Evolutionary conservation across 805 yeast genomes (phyloP).

Genomic region (Suhomyces emberorum): DNA sequence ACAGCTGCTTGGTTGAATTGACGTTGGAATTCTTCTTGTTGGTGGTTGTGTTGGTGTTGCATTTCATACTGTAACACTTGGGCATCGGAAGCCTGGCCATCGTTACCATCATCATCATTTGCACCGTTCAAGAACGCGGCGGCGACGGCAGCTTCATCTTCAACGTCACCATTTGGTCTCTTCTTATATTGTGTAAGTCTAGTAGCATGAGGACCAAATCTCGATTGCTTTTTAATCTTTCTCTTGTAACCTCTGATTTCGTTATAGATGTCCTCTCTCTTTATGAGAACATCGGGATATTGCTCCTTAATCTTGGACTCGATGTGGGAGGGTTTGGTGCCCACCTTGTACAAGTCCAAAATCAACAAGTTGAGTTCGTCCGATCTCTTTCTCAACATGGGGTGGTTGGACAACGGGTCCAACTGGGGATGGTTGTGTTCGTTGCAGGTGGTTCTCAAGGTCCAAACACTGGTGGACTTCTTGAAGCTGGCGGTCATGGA

Average conservation of each 20-base stretch:
- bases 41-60: constrained; percentile 19
- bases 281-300: constrained; percentile 51
- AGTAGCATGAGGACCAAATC: constrained; percentile 19
- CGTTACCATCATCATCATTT: constrained; percentile 15
- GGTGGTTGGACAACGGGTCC: constrained; percentile 53
- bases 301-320: constrained; percentile 50
- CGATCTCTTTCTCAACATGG: constrained; percentile 53
- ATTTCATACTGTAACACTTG: constrained; percentile 20
- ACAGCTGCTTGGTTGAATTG: constrained; percentile 14
- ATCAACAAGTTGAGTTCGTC: constrained; percentile 51
- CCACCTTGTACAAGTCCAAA: constrained; percentile 49
- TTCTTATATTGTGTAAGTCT: constrained; percentile 21
- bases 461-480: constrained; percentile 49
- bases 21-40: constrained; percentile 15
- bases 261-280: constrained; percentile 56
- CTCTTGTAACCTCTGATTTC: constrained; percentile 56
- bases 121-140: constrained; percentile 18
- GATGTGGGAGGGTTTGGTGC: constrained; percentile 54
- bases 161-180: constrained; percentile 13
- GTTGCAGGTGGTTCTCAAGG: constrained; percentile 50
- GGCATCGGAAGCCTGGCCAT: constrained; percentile 17
- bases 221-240: constrained; percentile 41
- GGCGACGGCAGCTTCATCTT: constrained; percentile 12
- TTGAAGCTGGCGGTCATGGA: constrained; percentile 57
- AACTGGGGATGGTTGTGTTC: constrained; percentile 59